phyloP scores from a whole-genome alignment of 108 stramenopile species.

The Discostella stelligeroides region DNA sequence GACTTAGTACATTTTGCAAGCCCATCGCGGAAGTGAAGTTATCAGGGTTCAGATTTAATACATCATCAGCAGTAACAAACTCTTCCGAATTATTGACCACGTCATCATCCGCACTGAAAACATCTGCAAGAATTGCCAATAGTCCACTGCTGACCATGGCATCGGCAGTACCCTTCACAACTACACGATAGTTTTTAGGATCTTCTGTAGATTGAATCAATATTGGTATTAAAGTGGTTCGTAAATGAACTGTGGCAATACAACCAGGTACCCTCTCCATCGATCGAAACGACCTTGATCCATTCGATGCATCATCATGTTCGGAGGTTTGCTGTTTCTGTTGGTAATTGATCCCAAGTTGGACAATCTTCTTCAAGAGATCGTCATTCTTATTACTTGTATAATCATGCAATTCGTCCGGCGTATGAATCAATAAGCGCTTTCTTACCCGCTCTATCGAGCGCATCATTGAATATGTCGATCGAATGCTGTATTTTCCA shows the following conservation, averaged over 20 bases:
- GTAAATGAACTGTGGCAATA: slow-evolving; percentile 71
- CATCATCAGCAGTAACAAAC: slow-evolving; percentile 38
- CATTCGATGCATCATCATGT: neutral
- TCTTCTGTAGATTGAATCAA: neutral
- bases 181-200: slow-evolving; percentile 40
- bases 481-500: neutral
- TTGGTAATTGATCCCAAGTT: slow-evolving; percentile 24
- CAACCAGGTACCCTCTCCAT: slow-evolving; percentile 77
- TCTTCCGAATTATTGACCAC: neutral
- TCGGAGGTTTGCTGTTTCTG: neutral
- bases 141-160: slow-evolving; percentile 78
- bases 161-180: slow-evolving; percentile 65
- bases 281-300: neutral
- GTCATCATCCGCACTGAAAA: slow-evolving; percentile 18
- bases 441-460: slow-evolving; percentile 35
- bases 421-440: neutral
- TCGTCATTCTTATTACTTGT: slow-evolving; percentile 22
- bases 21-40: slow-evolving; percentile 59
- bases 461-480: slow-evolving; percentile 12
- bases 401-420: neutral
- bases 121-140: slow-evolving; percentile 48
- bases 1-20: slow-evolving; percentile 54
- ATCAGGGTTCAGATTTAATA: slow-evolving; percentile 57
- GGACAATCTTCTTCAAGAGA: slow-evolving; percentile 33
- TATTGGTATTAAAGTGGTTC: slow-evolving; percentile 39